Percentiles rank a stretch among this genome's conserved stretches.
These are phyloP conservation scores for Fusarium circinatum DNA, from an alignment of 2,329 filamentous ascomycete species.

Conservation along the genomic window DNA sequence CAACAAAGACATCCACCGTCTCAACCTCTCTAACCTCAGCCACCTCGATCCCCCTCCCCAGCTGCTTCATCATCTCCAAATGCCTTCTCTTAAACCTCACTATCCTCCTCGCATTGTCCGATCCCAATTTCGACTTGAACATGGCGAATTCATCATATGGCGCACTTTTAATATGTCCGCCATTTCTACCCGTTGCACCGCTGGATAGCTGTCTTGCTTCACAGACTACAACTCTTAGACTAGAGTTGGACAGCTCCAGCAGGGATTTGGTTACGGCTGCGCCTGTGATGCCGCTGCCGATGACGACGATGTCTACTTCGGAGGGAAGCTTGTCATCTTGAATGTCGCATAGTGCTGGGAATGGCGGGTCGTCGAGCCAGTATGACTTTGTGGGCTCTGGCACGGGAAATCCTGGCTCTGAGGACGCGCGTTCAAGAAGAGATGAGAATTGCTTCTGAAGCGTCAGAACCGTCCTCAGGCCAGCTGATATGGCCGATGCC, in stretches of 20 bases:
- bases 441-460: constrained; percentile 44
- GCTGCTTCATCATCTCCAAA: constrained; percentile 51
- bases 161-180: constrained; percentile 60
- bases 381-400: constrained; percentile 56
- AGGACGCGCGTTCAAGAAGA: constrained; percentile 45
- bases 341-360: constrained; percentile 52
- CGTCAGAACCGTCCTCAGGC: constrained; percentile 40
- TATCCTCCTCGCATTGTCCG: constrained; percentile 52
- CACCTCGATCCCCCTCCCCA: constrained; percentile 50
- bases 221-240: constrained; percentile 54
- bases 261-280: constrained; percentile 46
- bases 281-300: constrained; percentile 66
- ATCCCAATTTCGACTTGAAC: constrained; percentile 46
- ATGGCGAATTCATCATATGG: constrained; percentile 55
- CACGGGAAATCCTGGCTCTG: constrained; percentile 54
- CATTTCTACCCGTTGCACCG: constrained; percentile 65
- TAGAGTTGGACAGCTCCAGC: constrained; percentile 38
- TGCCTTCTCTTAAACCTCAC: constrained; percentile 58
- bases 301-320: constrained; percentile 60
- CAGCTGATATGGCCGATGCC: constrained; percentile 37
- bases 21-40: constrained; percentile 58
- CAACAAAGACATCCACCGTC: constrained; percentile 59
- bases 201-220: constrained; percentile 61
- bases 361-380: constrained; percentile 58
- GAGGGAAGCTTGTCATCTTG: constrained; percentile 47